Evolutionary conservation across 495 filamentous ascomycete genomes (phyloP).

Genomic region (Neurospora tetrasperma): DNA sequence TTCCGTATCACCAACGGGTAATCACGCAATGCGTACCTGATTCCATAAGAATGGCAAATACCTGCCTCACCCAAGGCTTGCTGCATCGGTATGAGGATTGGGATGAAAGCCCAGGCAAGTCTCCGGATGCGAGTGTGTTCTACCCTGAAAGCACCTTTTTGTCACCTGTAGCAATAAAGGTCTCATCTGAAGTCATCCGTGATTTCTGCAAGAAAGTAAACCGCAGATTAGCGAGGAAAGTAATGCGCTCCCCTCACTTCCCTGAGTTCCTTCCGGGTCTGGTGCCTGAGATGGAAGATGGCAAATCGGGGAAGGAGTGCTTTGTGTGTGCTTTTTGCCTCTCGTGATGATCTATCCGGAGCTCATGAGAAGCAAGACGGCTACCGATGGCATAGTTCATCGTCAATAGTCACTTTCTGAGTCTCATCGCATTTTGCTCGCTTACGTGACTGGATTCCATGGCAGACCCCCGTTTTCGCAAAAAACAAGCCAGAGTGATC

Average conservation of each 20-base stretch:
- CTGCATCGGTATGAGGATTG: no score
- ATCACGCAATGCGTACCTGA: no score
- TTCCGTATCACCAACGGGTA: no score
- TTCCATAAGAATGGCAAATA: no score
- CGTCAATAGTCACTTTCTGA: not conserved
- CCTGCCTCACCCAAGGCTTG: no score
- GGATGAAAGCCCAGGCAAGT: not conserved
- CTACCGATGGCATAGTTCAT: not conserved
- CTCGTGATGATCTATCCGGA: not conserved
- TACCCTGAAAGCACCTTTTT: not conserved
- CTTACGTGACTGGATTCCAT: not conserved
- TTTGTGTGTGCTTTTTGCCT: not conserved
- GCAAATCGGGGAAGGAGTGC: not conserved
- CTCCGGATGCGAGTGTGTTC: not conserved
- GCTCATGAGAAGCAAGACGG: not conserved
- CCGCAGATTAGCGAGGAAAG: not conserved
- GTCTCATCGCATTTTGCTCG: no score
- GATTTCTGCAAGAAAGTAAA: no score
- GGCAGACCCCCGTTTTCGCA: not conserved
- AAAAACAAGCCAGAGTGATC: not conserved
- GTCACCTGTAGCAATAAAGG: not conserved
- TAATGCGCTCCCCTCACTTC: rapidly evolving
- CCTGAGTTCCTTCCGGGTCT: not conserved
- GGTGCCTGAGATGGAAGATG: not conserved
- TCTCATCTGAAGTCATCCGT: not conserved